Percentiles rank a stretch among this genome's conserved stretches.
phyloP scores from a whole-genome alignment of 78 protist species.

The Bigelowiella natans region DNA sequence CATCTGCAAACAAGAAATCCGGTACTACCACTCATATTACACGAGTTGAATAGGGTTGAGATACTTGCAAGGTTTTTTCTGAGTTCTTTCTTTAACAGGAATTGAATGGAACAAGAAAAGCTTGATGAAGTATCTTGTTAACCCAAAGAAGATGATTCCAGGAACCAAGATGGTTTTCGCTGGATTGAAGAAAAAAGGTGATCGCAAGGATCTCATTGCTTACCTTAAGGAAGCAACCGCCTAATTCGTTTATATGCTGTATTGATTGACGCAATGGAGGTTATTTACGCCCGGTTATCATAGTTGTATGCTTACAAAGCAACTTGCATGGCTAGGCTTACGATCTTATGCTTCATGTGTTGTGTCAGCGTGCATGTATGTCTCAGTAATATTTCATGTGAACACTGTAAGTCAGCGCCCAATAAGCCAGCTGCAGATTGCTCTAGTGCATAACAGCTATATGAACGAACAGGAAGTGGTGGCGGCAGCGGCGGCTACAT shows the following conservation, averaged over 20 bases:
- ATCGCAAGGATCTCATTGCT: slow-evolving; percentile 31
- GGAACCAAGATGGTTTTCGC: slow-evolving; percentile 84
- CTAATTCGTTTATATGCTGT: neutral
- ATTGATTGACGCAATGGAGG: too few species aligned
- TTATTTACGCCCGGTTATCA: too few species aligned
- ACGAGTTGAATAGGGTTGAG: neutral
- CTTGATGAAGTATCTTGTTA: slow-evolving; percentile 58
- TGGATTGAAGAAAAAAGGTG: slow-evolving; percentile 59
- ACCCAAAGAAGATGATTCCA: slow-evolving; percentile 80
- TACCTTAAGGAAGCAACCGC: neutral
- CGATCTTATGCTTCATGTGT: too few species aligned
- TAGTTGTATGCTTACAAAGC: too few species aligned
- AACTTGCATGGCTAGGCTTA: too few species aligned
- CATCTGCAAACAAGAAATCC: slow-evolving; percentile 67
- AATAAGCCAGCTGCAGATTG: too few species aligned
- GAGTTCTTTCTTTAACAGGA: slow-evolving; percentile 13
- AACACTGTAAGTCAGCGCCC: too few species aligned
- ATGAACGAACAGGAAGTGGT: too few species aligned
- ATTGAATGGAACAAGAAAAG: slow-evolving; percentile 70
- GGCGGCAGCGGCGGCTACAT: too few species aligned
- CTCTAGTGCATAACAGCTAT: too few species aligned
- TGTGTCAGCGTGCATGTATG: too few species aligned
- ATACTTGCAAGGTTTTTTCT: neutral
- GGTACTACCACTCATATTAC: slow-evolving; percentile 6
- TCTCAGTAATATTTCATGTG: too few species aligned